Percentiles rank a stretch among this genome's conserved stretches.
phyloP scores from a whole-genome alignment of 2,329 filamentous ascomycete genomes.

The Eutypella sp. region DNA sequence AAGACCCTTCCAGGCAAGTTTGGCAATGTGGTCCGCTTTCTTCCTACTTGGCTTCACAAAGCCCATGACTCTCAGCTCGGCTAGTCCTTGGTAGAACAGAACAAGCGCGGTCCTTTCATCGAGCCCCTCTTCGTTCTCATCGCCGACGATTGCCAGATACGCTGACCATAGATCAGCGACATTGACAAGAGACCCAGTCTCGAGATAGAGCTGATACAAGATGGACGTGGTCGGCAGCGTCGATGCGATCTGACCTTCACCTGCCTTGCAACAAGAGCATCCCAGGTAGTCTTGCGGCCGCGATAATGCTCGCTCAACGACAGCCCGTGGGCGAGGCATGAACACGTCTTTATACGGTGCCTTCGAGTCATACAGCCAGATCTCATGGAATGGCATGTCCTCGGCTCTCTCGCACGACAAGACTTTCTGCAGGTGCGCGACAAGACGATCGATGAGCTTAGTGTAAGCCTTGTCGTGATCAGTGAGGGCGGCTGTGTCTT shows the following conservation, averaged over 20 bases:
- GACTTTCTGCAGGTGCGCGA: conserved; percentile 39
- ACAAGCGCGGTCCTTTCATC: conserved; percentile 59
- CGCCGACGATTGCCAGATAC: conserved; percentile 60
- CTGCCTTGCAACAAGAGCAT: conserved; percentile 61
- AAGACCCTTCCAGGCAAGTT: conserved; percentile 69
- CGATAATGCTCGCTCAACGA: conserved; percentile 66
- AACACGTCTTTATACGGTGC: conserved; percentile 70
- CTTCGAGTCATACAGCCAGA: conserved; percentile 70
- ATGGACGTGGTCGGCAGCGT: conserved; percentile 68
- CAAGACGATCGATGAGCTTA: conserved; percentile 53
- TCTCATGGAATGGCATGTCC: conserved; percentile 60
- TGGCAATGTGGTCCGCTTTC: conserved; percentile 87
- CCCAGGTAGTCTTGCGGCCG: conserved; percentile 73
- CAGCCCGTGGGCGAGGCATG: conserved; percentile 64
- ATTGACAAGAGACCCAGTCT: conserved; percentile 73
- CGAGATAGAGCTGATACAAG: conserved; percentile 73
- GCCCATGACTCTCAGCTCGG: conserved; percentile 80
- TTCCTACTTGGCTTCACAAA: conserved; percentile 86
- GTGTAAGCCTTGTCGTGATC: conserved; percentile 69
- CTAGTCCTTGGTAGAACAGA: conserved; percentile 78
- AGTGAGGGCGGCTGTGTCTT: conserved; percentile 65
- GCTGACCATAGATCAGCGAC: conserved; percentile 75
- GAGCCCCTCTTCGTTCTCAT: conserved; percentile 35
- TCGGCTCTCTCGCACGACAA: conserved; percentile 34
- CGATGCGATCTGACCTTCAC: conserved; percentile 45